Evolutionary conservation across 2,329 filamentous ascomycete genomes (phyloP), one percentile per base, ranked within the genome.

Genomic region (Cytospora piceicola): DNA sequence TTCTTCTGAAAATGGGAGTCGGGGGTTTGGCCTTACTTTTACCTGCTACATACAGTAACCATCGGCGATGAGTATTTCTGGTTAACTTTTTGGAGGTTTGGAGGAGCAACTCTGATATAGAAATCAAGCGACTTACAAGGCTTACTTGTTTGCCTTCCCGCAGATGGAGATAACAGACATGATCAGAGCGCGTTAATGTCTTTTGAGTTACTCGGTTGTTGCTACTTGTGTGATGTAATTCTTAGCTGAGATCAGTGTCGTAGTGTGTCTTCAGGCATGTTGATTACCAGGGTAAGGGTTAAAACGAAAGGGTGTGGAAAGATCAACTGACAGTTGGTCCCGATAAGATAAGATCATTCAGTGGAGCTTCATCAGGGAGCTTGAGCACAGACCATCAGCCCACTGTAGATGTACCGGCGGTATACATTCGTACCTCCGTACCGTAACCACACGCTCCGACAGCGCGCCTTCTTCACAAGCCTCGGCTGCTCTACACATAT

Each of bases 311-410:
- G 8, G 15, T 5, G 12, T 42, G 51, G 14, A 1, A 8, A 11
- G 51, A n/a, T 5, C 27, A 29, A 5, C 27, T 29, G 27, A 29
- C 27, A 29, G 27, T 29, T 12, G 46, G 12, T 55, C 2, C 4
- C 20, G 60, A 49, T 49, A n/a, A 57, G 60, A 62, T 62, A 27
- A 62, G 52, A 56, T 54, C 20, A 61, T 36, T 12, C 15, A 12
- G 36, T 30, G 29, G 14, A 58, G 60, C 46, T 22, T 22, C 20
- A 42, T 39, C 17, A 3, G 32, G 9, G 29, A 57, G 60, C 39
- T 57, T 12, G 2, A 36, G 61, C 61, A 63, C 61, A 6, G 61
- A 20, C 61, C 61, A 57, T 11, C 1, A 14, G n/a, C n/a, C 52
- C 17, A 30, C 39, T n/a, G 8, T 11, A 24, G 22, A 49, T 24